Evolutionary conservation across 1,284 basidiomycete genomes (phyloP).

Genomic region (Cystobasidium sp.): DNA sequence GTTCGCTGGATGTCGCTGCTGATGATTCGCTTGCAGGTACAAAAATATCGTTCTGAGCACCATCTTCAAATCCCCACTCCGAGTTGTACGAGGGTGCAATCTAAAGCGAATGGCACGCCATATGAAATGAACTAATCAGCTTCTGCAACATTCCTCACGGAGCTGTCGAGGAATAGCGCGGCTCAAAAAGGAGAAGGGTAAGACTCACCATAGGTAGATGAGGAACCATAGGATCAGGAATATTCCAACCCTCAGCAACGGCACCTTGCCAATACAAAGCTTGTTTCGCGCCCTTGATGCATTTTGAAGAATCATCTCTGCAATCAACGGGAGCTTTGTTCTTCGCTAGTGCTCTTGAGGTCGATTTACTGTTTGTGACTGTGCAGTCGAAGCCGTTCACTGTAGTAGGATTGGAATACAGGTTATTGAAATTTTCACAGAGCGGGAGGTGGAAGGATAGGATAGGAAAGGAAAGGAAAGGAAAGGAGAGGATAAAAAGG

Average conservation of each 20-base stretch:
- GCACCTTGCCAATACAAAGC: slow-evolving; percentile 48
- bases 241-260: slow-evolving; percentile 43
- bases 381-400: slow-evolving; percentile 75
- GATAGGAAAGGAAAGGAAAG: no score
- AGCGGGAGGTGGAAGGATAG: no score
- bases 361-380: slow-evolving; percentile 62
- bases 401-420: slow-evolving; percentile 61
- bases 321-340: slow-evolving; percentile 57
- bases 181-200: background rate
- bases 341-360: slow-evolving; percentile 60
- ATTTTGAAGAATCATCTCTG: slow-evolving; percentile 50
- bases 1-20: background rate
- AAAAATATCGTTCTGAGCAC: slow-evolving; percentile 68
- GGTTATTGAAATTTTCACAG: background rate
- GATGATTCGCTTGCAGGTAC: background rate
- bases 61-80: slow-evolving; percentile 66
- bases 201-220: slow-evolving; percentile 24
- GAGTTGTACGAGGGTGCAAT: slow-evolving; percentile 66
- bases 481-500: background rate
- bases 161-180: background rate
- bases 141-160: background rate
- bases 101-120: slow-evolving; percentile 42
- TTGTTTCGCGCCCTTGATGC: slow-evolving; percentile 53
- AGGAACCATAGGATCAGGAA: slow-evolving; percentile 24
- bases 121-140: background rate